phyloP scores from a whole-genome alignment of 805 yeast genomes.

The Kodamaea lidongshanica region DNA sequence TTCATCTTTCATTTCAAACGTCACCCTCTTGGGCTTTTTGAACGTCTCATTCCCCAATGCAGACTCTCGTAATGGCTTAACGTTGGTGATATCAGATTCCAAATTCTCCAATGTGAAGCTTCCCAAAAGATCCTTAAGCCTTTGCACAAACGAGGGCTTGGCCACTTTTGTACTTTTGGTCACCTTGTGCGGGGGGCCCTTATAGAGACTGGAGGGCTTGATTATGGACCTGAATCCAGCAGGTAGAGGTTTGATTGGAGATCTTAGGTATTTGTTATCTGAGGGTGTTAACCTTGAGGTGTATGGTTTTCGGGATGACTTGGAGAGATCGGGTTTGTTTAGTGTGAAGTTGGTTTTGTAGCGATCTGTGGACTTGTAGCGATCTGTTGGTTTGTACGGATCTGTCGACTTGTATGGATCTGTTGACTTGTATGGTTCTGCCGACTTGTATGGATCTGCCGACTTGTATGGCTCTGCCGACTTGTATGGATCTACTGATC shows the following conservation, averaged over 20 bases:
- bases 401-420: too few species aligned
- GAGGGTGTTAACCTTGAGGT: too few species aligned
- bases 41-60: constrained; percentile 8
- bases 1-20: constrained; percentile 9
- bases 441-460: too few species aligned
- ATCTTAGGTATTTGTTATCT: constrained; percentile 6
- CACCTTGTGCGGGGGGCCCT: constrained; percentile 1
- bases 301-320: too few species aligned
- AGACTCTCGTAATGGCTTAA: constrained; percentile 13
- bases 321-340: too few species aligned
- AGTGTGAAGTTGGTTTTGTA: too few species aligned
- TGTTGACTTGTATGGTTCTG: too few species aligned
- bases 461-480: too few species aligned
- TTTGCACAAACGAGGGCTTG: constrained; percentile 6
- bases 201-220: constrained; percentile 2
- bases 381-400: too few species aligned
- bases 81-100: constrained; percentile 12
- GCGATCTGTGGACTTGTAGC: too few species aligned
- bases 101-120: constrained; percentile 10
- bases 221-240: not conserved
- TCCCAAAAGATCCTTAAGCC: constrained; percentile 12
- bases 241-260: constrained; percentile 7
- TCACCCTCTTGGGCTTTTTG: constrained; percentile 11
- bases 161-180: constrained; percentile 1
- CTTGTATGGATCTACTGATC: too few species aligned